phyloP scores from a whole-genome alignment of 2,329 filamentous ascomycete genomes.

The Penicillium sp. region DNA sequence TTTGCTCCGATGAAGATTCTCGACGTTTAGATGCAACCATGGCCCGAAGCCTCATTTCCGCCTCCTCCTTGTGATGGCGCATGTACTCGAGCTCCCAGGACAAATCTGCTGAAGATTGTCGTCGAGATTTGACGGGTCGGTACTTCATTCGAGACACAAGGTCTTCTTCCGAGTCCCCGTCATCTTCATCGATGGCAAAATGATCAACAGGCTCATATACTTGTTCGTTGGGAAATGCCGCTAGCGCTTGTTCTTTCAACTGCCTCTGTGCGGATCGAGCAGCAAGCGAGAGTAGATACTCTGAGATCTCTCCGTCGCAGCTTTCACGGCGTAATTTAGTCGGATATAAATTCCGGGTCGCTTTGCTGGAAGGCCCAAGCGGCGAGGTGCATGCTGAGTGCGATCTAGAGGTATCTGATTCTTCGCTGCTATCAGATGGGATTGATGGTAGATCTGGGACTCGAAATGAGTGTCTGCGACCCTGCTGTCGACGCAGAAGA shows the following conservation, averaged over 20 bases:
- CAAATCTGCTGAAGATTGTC: slow-evolving; percentile 48
- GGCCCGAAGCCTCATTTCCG: slow-evolving; percentile 49
- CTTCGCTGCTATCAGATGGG: slow-evolving; percentile 59
- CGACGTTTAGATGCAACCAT: slow-evolving; percentile 35
- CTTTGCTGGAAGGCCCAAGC: slow-evolving; percentile 27
- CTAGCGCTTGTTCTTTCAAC: slow-evolving; percentile 63
- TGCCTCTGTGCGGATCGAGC: slow-evolving; percentile 77
- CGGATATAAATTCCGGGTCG: slow-evolving; percentile 34
- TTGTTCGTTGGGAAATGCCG: slow-evolving; percentile 51
- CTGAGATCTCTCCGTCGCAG: slow-evolving; percentile 72
- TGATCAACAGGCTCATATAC: slow-evolving; percentile 48
- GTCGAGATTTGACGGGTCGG: slow-evolving; percentile 36
- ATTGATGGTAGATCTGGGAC: slow-evolving; percentile 63
- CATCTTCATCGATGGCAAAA: slow-evolving; percentile 47
- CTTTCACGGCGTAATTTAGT: slow-evolving; percentile 49
- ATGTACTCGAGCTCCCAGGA: slow-evolving; percentile 77
- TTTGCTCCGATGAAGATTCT: slow-evolving; percentile 46
- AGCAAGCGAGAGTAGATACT: slow-evolving; percentile 75
- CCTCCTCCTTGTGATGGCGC: slow-evolving; percentile 71
- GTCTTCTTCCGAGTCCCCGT: slow-evolving; percentile 35
- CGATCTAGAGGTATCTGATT: slow-evolving; percentile 40
- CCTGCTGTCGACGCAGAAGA: slow-evolving; percentile 40
- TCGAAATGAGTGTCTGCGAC: slow-evolving; percentile 56
- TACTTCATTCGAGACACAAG: slow-evolving; percentile 24
- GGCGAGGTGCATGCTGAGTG: slow-evolving; percentile 47